phyloP scores from a whole-genome alignment of 345 rosid species.

The Sisymbrium altissimum region DNA sequence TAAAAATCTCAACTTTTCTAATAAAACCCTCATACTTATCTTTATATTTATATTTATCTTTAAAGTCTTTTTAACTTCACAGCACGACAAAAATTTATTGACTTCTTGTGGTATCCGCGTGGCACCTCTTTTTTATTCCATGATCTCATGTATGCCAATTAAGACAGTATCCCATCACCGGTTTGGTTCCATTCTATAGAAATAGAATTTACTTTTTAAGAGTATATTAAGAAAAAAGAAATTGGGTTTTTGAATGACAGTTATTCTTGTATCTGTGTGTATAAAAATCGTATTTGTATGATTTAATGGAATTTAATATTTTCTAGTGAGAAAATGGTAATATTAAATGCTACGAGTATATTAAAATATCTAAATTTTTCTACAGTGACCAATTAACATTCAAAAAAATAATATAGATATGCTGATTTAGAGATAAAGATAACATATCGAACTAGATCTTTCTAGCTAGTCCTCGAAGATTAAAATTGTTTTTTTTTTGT shows the following conservation, averaged over 20 bases:
- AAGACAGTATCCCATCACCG: neutral
- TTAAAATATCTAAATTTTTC: neutral
- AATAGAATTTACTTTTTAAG: no score
- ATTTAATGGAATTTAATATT: neutral
- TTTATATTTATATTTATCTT: neutral
- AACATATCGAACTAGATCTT: neutral
- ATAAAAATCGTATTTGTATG: neutral
- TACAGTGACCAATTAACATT: neutral
- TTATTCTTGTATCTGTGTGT: no score
- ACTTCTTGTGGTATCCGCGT: neutral
- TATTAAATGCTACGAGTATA: neutral
- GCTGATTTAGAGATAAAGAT: neutral
- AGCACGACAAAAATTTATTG: neutral
- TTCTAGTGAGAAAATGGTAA: neutral
- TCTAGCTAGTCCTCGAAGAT: neutral
- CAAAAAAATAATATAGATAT: neutral
- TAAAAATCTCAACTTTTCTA: neutral
- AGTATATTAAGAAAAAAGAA: no score
- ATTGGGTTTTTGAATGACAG: no score
- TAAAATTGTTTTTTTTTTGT: neutral
- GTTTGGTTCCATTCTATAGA: no score
- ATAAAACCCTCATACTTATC: neutral
- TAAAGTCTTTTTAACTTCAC: neutral
- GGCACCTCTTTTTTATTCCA: neutral
- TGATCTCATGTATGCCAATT: neutral